Evolutionary conservation across 192 early-diverging fungal genomes (phyloP).

Genomic region (Pilobolus umbonatus): DNA sequence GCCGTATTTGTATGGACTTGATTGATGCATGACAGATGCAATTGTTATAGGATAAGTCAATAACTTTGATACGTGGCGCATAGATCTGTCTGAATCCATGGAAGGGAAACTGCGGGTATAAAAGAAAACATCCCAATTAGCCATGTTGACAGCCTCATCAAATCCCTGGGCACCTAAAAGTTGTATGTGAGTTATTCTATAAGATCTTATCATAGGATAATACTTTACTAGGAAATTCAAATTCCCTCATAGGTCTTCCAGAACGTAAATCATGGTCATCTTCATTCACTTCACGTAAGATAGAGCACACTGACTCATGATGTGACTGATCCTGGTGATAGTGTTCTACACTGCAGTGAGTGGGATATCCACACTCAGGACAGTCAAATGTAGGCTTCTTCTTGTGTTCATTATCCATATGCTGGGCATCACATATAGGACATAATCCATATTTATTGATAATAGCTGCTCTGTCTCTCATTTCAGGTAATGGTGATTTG

Average conservation of each 20-base stretch:
- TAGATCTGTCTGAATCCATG: conserved; percentile 61
- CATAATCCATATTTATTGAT: conserved; percentile 64
- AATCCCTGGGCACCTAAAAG: conserved; percentile 49
- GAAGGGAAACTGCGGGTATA: conserved; percentile 76
- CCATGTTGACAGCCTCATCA: conserved; percentile 73
- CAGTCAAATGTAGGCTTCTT: conserved; percentile 62
- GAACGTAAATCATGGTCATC: conserved; percentile 79
- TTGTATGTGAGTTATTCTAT: conserved; percentile 2
- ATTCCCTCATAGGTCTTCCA: conserved; percentile 68
- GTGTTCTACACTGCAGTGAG: conserved; percentile 69
- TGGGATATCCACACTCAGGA: conserved; percentile 75
- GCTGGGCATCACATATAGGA: conserved; percentile 58
- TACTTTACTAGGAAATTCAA: conserved; percentile 65
- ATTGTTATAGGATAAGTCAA: conserved; percentile 78
- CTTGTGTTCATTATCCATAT: conserved; percentile 27
- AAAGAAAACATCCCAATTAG: conserved; percentile 72
- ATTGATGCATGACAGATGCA: conserved; percentile 64
- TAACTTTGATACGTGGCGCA: conserved; percentile 76
- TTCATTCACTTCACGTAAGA: conserved; percentile 65
- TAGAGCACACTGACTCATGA: conserved; percentile 52
- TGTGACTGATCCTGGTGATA: conserved; percentile 56
- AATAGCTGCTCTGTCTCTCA: conserved; percentile 57
- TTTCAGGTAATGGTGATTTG: conserved; percentile 61
- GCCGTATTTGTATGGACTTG: conserved; percentile 61
- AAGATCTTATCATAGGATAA: background rate